Percentiles rank a stretch among this genome's conserved stretches.
These are phyloP conservation scores for Yamadazyma trypodendri DNA, from an alignment of 1,139 yeast genomes.

Conservation along the genomic window DNA sequence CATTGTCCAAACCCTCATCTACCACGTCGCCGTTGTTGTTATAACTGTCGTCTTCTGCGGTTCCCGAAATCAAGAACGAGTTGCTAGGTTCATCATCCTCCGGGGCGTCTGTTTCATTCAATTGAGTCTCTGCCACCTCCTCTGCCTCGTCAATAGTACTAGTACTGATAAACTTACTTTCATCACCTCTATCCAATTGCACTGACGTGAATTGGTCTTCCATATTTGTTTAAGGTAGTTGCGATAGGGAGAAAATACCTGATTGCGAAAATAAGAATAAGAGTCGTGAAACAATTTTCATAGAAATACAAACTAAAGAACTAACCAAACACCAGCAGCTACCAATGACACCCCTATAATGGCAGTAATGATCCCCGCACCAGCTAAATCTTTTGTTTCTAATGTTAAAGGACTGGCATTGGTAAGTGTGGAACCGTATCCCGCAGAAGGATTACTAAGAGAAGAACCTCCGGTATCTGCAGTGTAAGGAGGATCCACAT, in stretches of 20 bases:
- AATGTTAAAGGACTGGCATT: constrained; percentile 48
- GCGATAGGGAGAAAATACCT: constrained; percentile 1
- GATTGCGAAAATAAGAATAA: constrained; percentile 3
- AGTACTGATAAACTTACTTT: constrained; percentile 10
- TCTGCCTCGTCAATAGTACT: constrained; percentile 11
- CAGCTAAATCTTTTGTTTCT: constrained; percentile 70
- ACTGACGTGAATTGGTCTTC: constrained; percentile 58
- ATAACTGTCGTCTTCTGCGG: background rate
- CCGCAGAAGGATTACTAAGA: constrained; percentile 59
- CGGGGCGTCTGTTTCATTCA: background rate
- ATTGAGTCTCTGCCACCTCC: constrained; percentile 6
- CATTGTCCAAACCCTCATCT: no score
- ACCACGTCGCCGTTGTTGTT: background rate
- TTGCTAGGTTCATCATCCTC: constrained; percentile 15
- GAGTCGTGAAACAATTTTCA: background rate
- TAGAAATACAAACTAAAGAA: constrained; percentile 22
- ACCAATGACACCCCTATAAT: constrained; percentile 64
- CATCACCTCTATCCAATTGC: constrained; percentile 56
- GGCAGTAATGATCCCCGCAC: constrained; percentile 86
- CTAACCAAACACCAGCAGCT: constrained; percentile 73
- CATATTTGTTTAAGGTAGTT: constrained; percentile 15
- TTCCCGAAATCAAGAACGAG: constrained; percentile 10
- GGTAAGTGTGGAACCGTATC: constrained; percentile 42
- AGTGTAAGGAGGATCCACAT: constrained; percentile 59
- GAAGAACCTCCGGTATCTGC: constrained; percentile 61